Conservation (phyloP, 2,329 filamentous ascomycete genomes). For the Pseudogymnoascus sp. region DNA sequence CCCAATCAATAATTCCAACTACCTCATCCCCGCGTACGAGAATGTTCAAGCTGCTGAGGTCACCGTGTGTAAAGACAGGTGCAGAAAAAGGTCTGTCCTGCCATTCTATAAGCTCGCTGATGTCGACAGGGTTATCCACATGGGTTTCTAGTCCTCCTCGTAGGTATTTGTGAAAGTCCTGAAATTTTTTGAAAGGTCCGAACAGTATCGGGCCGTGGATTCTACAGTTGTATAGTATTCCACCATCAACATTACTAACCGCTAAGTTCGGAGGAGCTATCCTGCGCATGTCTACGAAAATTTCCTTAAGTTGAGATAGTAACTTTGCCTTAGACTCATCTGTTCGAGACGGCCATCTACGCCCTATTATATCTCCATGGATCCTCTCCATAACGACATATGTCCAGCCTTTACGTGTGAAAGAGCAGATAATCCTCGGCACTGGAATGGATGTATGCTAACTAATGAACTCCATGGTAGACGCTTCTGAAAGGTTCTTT, state of each 20-base stretch:
- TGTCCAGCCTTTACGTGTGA: constrained; percentile 24
- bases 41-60: constrained; percentile 13
- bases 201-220: neutral
- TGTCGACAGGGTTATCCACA: constrained; percentile 9
- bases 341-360: constrained; percentile 26
- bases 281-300: constrained; percentile 15
- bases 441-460: constrained; percentile 33
- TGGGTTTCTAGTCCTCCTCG: constrained; percentile 16
- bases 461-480: constrained; percentile 31
- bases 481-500: constrained; percentile 28
- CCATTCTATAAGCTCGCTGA: constrained; percentile 16
- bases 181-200: constrained; percentile 30
- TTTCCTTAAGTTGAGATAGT: constrained; percentile 27
- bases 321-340: constrained; percentile 30
- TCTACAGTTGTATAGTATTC: neutral
- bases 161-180: constrained; percentile 30
- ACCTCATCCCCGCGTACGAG: constrained; percentile 22
- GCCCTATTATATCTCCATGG: constrained; percentile 30
- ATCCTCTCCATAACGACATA: constrained; percentile 37
- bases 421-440: constrained; percentile 32
- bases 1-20: constrained; percentile 39
- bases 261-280: neutral
- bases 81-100: constrained; percentile 13
- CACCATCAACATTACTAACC: neutral
- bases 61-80: constrained; percentile 14